Evolutionary conservation across 163 green algal species (phyloP).

Genomic region (Trebouxia gelatinosa): DNA sequence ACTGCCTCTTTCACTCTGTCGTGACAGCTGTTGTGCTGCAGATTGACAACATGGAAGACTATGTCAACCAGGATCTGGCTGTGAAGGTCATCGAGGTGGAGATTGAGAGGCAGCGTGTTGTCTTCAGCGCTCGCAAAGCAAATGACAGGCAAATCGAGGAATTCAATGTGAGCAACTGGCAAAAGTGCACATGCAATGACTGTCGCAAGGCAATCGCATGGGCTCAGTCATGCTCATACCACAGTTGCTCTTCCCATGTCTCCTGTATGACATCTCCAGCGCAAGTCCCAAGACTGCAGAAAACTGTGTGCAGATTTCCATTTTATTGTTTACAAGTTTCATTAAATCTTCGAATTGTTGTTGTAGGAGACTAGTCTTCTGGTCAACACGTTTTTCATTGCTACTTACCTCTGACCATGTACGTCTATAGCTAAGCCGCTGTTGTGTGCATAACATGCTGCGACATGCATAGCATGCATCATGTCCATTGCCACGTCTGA

Average conservation of each 20-base stretch:
- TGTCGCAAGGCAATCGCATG: too few species aligned
- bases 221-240: not conserved
- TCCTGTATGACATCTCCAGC: not conserved
- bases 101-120: conserved; percentile 83
- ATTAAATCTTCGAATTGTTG: too few species aligned
- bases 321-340: too few species aligned
- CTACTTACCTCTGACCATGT: too few species aligned
- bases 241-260: not conserved
- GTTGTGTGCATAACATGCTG: too few species aligned
- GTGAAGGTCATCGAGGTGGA: conserved; percentile 96
- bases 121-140: conserved; percentile 69
- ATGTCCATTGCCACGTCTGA: not conserved
- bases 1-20: too few species aligned
- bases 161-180: conserved; percentile 38
- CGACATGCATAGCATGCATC: too few species aligned
- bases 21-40: not conserved
- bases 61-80: conserved; percentile 76
- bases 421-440: too few species aligned
- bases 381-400: too few species aligned
- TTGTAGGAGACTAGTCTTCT: too few species aligned
- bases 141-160: conserved; percentile 23
- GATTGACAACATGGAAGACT: conserved; percentile 59
- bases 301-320: not conserved
- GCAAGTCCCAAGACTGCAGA: not conserved
- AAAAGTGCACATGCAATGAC: not conserved